A percentile compares a stretch with the other conserved stretches of the same genome.
phyloP scores from a whole-genome alignment of 306 rosid genomes.

The Biancaea sappan region DNA sequence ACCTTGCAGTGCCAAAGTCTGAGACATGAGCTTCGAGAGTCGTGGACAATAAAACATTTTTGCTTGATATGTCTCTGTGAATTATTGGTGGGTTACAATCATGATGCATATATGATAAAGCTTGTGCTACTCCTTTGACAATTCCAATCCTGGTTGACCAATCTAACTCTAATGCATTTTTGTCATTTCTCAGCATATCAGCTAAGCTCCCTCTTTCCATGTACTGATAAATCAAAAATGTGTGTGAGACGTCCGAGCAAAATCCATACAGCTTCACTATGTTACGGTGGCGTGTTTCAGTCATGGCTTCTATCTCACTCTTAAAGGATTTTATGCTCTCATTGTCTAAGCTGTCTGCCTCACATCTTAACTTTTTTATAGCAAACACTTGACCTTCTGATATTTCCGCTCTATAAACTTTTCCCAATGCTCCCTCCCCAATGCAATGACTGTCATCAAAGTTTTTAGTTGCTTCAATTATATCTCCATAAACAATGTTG shows the following conservation, averaged over 20 bases:
- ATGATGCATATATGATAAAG: constrained; percentile 9
- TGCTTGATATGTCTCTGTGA: constrained; percentile 34
- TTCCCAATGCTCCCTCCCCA: constrained; percentile 37
- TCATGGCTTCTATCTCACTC: constrained; percentile 34
- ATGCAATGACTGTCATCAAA: constrained; percentile 31
- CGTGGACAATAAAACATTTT: constrained; percentile 28
- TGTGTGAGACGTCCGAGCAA: background rate
- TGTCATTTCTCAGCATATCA: constrained; percentile 11
- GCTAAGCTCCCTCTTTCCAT: constrained; percentile 8
- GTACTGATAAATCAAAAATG: background rate
- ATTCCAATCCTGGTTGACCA: constrained; percentile 29
- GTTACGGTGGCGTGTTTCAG: constrained; percentile 31
- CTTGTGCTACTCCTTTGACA: constrained; percentile 31
- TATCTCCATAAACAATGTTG: constrained; percentile 30
- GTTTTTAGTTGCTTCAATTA: constrained; percentile 27
- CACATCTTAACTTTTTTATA: constrained; percentile 32
- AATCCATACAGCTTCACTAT: constrained; percentile 8
- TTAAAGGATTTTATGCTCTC: constrained; percentile 21
- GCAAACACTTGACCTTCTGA: constrained; percentile 38
- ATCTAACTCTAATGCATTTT: constrained; percentile 16
- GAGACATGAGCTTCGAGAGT: constrained; percentile 29
- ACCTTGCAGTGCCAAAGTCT: constrained; percentile 39
- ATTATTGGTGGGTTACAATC: background rate
- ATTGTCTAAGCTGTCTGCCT: background rate
- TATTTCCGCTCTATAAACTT: constrained; percentile 31